A percentile compares a stretch with the other conserved stretches of the same genome.
Evolutionary conservation across 805 yeast genomes (phyloP).

Genomic region (baker's yeast (Saccharomyces cerevisiae)): DNA sequence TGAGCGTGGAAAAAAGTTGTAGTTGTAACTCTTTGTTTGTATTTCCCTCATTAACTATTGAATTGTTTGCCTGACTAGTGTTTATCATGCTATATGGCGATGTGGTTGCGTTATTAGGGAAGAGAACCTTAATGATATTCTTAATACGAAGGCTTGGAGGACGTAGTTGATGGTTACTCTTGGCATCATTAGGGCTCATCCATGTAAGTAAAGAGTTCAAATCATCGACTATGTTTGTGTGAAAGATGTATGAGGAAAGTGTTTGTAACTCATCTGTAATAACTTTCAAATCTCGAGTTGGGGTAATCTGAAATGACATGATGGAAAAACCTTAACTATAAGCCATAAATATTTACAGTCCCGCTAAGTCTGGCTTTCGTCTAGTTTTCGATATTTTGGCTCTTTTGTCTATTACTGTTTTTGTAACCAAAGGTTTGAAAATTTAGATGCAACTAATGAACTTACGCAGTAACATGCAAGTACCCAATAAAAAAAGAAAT

Average conservation of each 20-base stretch:
- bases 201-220: constrained; percentile 21
- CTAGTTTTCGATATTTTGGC: not conserved
- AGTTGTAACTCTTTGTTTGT: not conserved
- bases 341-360: not conserved
- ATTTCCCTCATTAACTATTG: not conserved
- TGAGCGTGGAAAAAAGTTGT: constrained; percentile 7
- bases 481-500: not conserved
- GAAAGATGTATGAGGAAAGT: not conserved
- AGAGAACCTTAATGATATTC: constrained; percentile 7
- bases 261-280: not conserved
- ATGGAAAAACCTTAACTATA: not conserved
- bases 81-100: not conserved
- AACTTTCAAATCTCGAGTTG: not conserved
- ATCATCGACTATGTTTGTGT: not conserved
- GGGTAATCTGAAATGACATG: not conserved
- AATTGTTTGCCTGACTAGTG: not conserved
- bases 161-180: constrained; percentile 18
- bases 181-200: constrained; percentile 21
- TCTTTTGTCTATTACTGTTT: not conserved
- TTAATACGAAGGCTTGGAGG: constrained; percentile 21
- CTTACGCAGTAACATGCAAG: not conserved
- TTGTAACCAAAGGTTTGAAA: not conserved
- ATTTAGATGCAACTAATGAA: not conserved
- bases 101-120: not conserved
- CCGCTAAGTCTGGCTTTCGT: not conserved